Percentiles rank a stretch among this genome's conserved stretches.
These are phyloP conservation scores for Pichia sp. DNA, from an alignment of 1,139 yeast species.

Conservation along the genomic window DNA sequence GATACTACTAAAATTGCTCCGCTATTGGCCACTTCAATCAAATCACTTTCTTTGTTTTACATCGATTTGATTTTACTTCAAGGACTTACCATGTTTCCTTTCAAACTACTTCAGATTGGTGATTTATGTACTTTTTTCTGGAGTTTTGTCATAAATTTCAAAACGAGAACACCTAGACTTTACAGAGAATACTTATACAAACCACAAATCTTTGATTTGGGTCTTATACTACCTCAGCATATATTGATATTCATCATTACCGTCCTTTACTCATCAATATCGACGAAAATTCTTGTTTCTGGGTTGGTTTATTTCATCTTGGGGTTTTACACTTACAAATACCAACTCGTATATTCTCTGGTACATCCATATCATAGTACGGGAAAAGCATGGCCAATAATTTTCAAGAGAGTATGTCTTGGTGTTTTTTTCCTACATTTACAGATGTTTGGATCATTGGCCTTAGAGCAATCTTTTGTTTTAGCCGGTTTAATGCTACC, in stretches of 20 bases:
- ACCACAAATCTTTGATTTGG: conserved; percentile 64
- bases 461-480: conserved; percentile 56
- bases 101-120: conserved; percentile 57
- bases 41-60: conserved; percentile 69
- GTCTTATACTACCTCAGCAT: conserved; percentile 63
- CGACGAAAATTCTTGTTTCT: conserved; percentile 61
- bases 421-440: conserved; percentile 58
- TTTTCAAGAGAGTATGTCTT: conserved; percentile 52
- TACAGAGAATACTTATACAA: conserved; percentile 48
- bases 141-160: conserved; percentile 40
- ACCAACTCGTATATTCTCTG: conserved; percentile 60
- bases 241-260: conserved; percentile 57
- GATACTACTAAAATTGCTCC: conserved; percentile 80
- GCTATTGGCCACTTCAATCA: conserved; percentile 66
- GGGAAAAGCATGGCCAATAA: conserved; percentile 67
- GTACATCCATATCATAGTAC: conserved; percentile 70
- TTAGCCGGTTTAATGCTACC: conserved; percentile 52
- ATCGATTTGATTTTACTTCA: conserved; percentile 78
- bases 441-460: conserved; percentile 67
- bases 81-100: conserved; percentile 82
- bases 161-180: conserved; percentile 51
- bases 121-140: conserved; percentile 43
- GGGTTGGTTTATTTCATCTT: conserved; percentile 57
- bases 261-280: conserved; percentile 57
- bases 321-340: conserved; percentile 63